Evolutionary conservation across 73 alveolate species (phyloP), one percentile per base, ranked within the genome.

Genomic region (Stentor coeruleus): DNA sequence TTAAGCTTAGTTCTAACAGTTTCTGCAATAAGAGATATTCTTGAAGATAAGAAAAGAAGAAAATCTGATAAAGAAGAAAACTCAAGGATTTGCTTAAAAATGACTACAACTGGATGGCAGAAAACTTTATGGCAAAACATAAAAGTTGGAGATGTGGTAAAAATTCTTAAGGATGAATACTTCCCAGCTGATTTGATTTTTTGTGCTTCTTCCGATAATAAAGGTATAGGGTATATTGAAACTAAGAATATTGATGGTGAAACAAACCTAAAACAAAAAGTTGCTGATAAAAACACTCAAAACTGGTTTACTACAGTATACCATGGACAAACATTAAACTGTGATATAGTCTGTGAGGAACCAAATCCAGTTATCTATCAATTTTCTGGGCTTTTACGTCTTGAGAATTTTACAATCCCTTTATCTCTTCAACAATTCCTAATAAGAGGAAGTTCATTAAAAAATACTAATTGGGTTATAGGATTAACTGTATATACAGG

Each of bases 111-210:
- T 72, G n/a, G n/a, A n/a, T n/a, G n/a, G n/a, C n/a, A n/a, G n/a
- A n/a, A n/a, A n/a, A n/a, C 42, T 39, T 14, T 59, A 15, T 15
- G 86, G 77, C 35, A 75, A 84, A 49, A 40, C 35, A 26, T 49
- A 4, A 79, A 49, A 59, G 59, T 33, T 35, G 41, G 59, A 42
- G 3, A 79, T n/a, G 35, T 79, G 14, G 3, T 79, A 3, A 36
- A 3, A 72, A 35, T 94, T 11, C 82, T 35, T 3, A 3, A 35
- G 59, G 97, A 96, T 49, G 98, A 96, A 72, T 88, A 86, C 73
- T 93, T 98, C 57, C 99, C 99, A 2, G 98, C 99, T 3, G 99
- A 98, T 86, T 81, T 98, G 89, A 88, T 96, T n/a, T 89, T 97
- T 3, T 81, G 97, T 42, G 98, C 95, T 33, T 87, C 98, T 59